A percentile compares a stretch with the other conserved stretches of the same genome.
Evolutionary conservation across 129 eudicot genomes (phyloP).

Genomic region (Ambrosia trifida): DNA sequence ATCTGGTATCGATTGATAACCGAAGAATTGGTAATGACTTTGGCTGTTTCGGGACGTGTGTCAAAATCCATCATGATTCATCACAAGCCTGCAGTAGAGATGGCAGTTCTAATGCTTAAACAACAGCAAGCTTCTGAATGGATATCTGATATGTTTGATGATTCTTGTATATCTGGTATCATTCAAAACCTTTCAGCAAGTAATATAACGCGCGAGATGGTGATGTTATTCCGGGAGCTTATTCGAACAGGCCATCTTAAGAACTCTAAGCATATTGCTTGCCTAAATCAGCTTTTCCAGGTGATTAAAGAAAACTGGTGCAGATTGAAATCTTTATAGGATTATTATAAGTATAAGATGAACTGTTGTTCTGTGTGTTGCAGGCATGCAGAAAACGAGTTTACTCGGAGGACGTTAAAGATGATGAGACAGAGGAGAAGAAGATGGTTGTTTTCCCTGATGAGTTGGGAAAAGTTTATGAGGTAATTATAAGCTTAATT

Average conservation of each 20-base stretch:
- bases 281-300: conserved; percentile 70
- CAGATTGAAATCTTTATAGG: background rate
- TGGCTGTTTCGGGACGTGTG: conserved; percentile 59
- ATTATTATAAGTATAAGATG: background rate
- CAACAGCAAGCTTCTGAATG: conserved; percentile 51
- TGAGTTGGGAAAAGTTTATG: conserved; percentile 49
- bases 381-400: conserved; percentile 72
- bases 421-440: conserved; percentile 32
- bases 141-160: conserved; percentile 70
- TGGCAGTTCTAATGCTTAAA: conserved; percentile 62
- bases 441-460: conserved; percentile 36
- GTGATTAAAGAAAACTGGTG: conserved; percentile 34
- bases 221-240: conserved; percentile 63
- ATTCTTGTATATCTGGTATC: conserved; percentile 58
- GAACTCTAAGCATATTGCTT: conserved; percentile 58
- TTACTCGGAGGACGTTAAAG: conserved; percentile 43
- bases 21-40: conserved; percentile 75
- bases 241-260: conserved; percentile 52
- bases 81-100: conserved; percentile 69
- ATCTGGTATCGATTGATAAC: conserved; percentile 71
- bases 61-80: conserved; percentile 56
- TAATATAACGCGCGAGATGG: conserved; percentile 61
- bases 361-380: conserved; percentile 1
- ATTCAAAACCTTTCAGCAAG: conserved; percentile 59
- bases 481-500: conserved; percentile 52